Evolutionary conservation across 1,284 basidiomycete genomes (phyloP), one percentile per base, ranked within the genome.

Genomic region (Naganishia sp.): DNA sequence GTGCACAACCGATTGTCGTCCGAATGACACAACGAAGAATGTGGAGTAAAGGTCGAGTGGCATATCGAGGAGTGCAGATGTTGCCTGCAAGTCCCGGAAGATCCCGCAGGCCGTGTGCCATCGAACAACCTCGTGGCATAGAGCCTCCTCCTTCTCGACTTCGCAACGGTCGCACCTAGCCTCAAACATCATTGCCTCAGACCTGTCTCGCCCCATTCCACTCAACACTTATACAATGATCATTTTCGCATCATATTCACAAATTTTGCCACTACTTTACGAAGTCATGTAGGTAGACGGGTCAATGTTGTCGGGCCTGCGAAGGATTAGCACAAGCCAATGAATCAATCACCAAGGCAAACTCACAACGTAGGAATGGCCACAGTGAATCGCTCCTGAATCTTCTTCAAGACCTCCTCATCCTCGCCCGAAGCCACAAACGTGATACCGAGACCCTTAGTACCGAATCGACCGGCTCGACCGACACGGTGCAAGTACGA

Each of bases 401-500:
- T 80, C 77, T 79, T 79, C 67, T 79, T 73, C 53, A 99, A 90
- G 69, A 99, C 94, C 80, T 92, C 90, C 77, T 91, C 87, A 78
- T 99, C 96, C 69, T 84, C 87, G 63, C 97, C 94, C 33, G 88
- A 90, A 4, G 93, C 88, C 55, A 97, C 92, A 78, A 96, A 99
- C 11, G 94, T 95, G 79, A 99, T 94, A n/a, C 94, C 94, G 46
- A 99, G 87, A 86, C 96, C 96, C 82, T 99, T 99, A 53, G 96
- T 99, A 72, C 96, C 96, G 81, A 99, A 99, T 74, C 96, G 92
- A 73, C 96, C 96, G 71, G 96, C 96, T 85, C 96, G 94, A 73
- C 94, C 96, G 68, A 99, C 96, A 81, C 96, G 90, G 82, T 99
- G 96, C 64, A 99, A 86, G 81, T 99, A 99, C 71, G 90, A 94